Evolutionary conservation across 192 early-diverging fungal genomes (phyloP), one percentile per base, ranked within the genome.

Genomic region (Coemansia guatemalensis): DNA sequence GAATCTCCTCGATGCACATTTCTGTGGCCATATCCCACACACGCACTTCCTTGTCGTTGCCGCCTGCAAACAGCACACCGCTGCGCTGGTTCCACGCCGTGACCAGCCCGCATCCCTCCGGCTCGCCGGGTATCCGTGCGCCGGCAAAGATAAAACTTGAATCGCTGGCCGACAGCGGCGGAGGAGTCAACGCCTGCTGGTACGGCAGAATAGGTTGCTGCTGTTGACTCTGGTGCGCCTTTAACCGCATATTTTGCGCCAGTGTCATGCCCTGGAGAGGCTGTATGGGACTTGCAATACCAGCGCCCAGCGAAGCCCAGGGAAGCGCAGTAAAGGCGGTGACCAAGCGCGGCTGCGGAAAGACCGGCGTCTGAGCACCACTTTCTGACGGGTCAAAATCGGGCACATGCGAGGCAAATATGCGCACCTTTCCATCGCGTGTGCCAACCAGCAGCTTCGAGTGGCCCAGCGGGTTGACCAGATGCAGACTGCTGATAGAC

Each of bases 391-490:
- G 65, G 6, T 35, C 49, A 68, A 77, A 71, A 56, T 82, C 66
- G 0, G 69, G 69, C 60, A 75, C 68, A 53, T 78, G 72, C 66
- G 75, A 72, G 27, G 75, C 67, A 51, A 83, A 80, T 39, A 83
- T 66, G 20, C 77, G 57, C 59, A 80, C 69, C 48, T 62, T 65
- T 29, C 82, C 82, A 48, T 80, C 82, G n/a, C 62, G 66, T 5
- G 67, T 71, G 32, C 69, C 68, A 18, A 80, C 82, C 57, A 96
- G 68, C 61, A 99, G 79, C 79, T 94, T 74, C 24, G 91, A 86
- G 30, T 89, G 74, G 63, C 95, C 93, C 49, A 94, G 87, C 67
- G 96, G 95, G 73, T 99, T 99, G 24, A 99, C 86, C 60, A 95
- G 88, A 48, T 90, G 88, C 68, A 99, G 63, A 53, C 85, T 84